A percentile compares a stretch with the other conserved stretches of the same genome.
These are phyloP conservation scores for Erigeron philadelphicus DNA, from an alignment of 140 eudicot species.

Conservation along the genomic window DNA sequence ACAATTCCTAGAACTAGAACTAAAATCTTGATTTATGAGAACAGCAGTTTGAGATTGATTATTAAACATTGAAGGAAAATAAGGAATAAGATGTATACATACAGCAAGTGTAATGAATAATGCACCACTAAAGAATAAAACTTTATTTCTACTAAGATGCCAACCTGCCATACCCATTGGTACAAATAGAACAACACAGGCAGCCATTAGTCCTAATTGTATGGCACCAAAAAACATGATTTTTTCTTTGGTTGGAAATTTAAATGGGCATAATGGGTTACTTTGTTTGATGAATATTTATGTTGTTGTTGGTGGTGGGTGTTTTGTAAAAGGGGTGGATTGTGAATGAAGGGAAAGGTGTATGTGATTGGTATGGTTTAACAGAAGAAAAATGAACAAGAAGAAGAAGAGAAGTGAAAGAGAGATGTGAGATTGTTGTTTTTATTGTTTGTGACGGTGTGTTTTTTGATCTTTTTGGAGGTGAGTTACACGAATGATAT, in stretches of 20 bases:
- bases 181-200: constrained; percentile 70
- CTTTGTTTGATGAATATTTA: neutral
- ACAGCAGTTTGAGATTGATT: constrained; percentile 22
- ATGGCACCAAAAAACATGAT: constrained; percentile 81
- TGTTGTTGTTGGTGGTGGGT: neutral
- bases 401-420: neutral
- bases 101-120: constrained; percentile 83
- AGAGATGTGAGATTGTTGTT: neutral
- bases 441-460: neutral
- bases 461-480: too few relatives aligned
- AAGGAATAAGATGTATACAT: constrained; percentile 82
- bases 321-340: neutral
- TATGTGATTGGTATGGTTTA: constrained; percentile 15
- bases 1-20: constrained; percentile 41
- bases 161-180: constrained; percentile 99
- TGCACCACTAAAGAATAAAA: constrained; percentile 88
- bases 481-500: too few relatives aligned
- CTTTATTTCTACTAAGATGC: constrained; percentile 92
- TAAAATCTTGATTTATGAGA: neutral
- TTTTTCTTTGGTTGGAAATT: neutral
- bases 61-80: constrained; percentile 50
- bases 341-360: neutral
- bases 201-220: constrained; percentile 88
- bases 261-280: neutral
- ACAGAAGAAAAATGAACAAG: neutral